These are phyloP conservation scores for Saccharomyces kudriavzevii DNA, from an alignment of 805 yeast genomes.

Conservation along the genomic window DNA sequence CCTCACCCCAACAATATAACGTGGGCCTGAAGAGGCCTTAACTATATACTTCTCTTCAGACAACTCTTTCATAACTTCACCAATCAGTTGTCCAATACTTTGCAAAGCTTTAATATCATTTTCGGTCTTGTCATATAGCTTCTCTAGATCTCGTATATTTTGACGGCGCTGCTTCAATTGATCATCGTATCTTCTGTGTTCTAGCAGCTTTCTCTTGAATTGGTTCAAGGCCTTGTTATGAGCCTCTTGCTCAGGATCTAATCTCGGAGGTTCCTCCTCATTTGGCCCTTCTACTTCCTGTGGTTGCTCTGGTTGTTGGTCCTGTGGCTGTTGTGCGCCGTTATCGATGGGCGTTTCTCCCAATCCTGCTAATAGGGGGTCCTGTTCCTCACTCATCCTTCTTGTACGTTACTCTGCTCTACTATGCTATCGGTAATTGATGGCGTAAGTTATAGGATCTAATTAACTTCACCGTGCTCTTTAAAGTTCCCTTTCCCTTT, in stretches of 20 bases:
- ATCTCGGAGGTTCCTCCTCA: slow-evolving; percentile 30
- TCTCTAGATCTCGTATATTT: slow-evolving; percentile 75
- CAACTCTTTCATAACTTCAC: slow-evolving; percentile 90
- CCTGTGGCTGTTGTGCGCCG: slow-evolving; percentile 2
- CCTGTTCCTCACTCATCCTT: slow-evolving; percentile 55
- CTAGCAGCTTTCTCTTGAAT: slow-evolving; percentile 77
- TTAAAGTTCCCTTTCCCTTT: background rate
- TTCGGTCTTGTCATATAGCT: slow-evolving; percentile 84
- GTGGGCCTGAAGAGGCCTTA: slow-evolving; percentile 93
- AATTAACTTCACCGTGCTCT: background rate
- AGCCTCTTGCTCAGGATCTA: slow-evolving; percentile 47
- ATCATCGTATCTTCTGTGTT: slow-evolving; percentile 92
- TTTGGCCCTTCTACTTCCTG: slow-evolving; percentile 22
- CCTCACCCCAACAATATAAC: slow-evolving; percentile 96
- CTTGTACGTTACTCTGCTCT: background rate
- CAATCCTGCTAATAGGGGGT: slow-evolving; percentile 69
- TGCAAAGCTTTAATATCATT: slow-evolving; percentile 95
- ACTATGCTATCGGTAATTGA: background rate
- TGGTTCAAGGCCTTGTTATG: slow-evolving; percentile 69
- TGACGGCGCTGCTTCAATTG: slow-evolving; percentile 76
- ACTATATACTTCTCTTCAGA: slow-evolving; percentile 93
- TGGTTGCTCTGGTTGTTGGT: slow-evolving; percentile 8
- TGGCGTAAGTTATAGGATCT: too few species aligned
- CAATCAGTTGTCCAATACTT: slow-evolving; percentile 93
- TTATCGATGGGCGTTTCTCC: slow-evolving; percentile 9